phyloP scores from a whole-genome alignment of 1,284 basidiomycete genomes.

The Cutaneotrichosporon arboriforme region DNA sequence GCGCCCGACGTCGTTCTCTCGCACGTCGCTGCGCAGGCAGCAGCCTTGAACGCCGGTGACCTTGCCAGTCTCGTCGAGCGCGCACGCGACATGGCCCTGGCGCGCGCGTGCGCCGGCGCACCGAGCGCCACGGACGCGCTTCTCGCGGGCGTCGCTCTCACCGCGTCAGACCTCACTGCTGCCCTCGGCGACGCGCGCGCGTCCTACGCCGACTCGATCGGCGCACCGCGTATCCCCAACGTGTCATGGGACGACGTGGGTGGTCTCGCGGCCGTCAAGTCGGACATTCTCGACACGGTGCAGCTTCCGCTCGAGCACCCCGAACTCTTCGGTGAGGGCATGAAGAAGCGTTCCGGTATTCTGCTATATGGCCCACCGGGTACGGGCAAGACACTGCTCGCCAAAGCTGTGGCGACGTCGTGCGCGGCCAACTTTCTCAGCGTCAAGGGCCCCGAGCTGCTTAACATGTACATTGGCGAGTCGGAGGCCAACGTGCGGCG shows the following conservation, averaged over 20 bases:
- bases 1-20: conserved; percentile 73
- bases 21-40: conserved; percentile 77
- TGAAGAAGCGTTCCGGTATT: conserved; percentile 89
- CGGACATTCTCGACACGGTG: conserved; percentile 94
- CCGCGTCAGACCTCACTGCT: conserved; percentile 62
- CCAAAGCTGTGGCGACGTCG: conserved; percentile 74
- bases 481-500: conserved; percentile 92
- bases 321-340: conserved; percentile 82
- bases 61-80: conserved; percentile 65
- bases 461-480: conserved; percentile 98
- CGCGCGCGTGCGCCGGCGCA: conserved; percentile 44
- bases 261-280: conserved; percentile 79
- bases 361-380: conserved; percentile 83
- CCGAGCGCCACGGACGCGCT: conserved; percentile 21
- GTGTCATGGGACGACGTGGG: conserved; percentile 99
- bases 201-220: conserved; percentile 85
- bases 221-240: conserved; percentile 91
- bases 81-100: conserved; percentile 59
- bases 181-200: conserved; percentile 72
- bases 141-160: conserved; percentile 58
- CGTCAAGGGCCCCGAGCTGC: conserved; percentile 93
- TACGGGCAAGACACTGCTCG: conserved; percentile 83
- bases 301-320: conserved; percentile 92
- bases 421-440: conserved; percentile 89
- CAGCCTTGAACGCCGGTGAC: conserved; percentile 82